phyloP scores from a whole-genome alignment of 352 stramenopile genomes.

The Pythium phragmiticola region DNA sequence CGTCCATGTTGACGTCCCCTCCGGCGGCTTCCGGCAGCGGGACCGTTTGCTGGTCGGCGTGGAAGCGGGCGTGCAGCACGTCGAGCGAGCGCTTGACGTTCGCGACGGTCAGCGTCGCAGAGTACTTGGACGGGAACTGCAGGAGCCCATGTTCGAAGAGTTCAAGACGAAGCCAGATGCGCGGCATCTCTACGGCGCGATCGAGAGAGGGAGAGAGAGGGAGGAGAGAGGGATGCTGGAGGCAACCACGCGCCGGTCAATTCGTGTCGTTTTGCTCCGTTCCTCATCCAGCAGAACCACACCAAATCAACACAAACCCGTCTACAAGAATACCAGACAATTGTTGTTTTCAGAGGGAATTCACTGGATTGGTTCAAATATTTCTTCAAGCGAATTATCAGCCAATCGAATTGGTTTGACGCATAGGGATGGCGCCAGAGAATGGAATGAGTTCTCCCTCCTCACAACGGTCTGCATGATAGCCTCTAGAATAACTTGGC shows the following conservation, averaged over 20 bases:
- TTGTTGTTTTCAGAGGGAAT: neutral
- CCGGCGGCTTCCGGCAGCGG: constrained; percentile 9
- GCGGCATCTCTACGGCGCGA: constrained; percentile 35
- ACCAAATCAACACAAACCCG: neutral
- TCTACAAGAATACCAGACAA: neutral
- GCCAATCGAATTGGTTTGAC: neutral
- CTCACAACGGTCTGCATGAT: no score
- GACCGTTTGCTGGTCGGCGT: constrained; percentile 15
- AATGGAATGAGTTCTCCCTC: no score
- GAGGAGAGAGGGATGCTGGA: neutral
- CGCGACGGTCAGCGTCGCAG: constrained; percentile 53
- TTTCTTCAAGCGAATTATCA: neutral
- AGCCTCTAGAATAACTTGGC: no score
- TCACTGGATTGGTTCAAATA: neutral
- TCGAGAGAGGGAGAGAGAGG: neutral
- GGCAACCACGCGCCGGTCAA: neutral
- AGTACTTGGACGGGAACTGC: constrained; percentile 69
- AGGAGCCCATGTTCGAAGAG: constrained; percentile 84
- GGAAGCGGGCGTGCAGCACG: constrained; percentile 49
- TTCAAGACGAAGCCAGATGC: constrained; percentile 82
- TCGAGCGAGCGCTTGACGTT: constrained; percentile 66
- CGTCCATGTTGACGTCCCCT: constrained; percentile 50
- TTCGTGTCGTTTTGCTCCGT: neutral
- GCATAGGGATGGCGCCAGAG: no score
- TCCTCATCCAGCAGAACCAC: neutral